Percentiles rank a stretch among this genome's conserved stretches.
These are phyloP conservation scores for Chaetomium strumarium DNA, from an alignment of 2,329 filamentous ascomycete genomes.

Conservation along the genomic window DNA sequence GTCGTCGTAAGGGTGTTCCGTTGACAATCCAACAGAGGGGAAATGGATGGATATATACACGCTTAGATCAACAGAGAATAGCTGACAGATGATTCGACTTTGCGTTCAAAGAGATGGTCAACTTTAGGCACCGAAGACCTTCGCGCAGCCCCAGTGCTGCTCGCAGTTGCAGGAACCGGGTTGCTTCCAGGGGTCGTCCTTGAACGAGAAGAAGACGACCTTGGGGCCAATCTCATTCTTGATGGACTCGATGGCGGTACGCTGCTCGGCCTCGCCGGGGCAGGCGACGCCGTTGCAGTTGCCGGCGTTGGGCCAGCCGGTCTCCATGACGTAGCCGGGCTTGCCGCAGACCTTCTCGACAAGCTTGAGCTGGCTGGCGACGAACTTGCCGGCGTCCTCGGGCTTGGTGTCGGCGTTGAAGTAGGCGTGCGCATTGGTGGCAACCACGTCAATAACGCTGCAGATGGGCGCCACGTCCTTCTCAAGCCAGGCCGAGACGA, in stretches of 20 bases:
- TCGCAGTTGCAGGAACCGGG: constrained; percentile 66
- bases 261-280: constrained; percentile 63
- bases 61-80: constrained; percentile 1
- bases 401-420: constrained; percentile 71
- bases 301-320: constrained; percentile 77
- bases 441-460: constrained; percentile 67
- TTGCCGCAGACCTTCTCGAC: constrained; percentile 67
- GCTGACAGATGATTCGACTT: constrained; percentile 6
- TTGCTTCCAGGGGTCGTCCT: constrained; percentile 77
- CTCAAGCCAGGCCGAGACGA: constrained; percentile 70
- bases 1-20: not conserved
- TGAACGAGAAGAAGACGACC: constrained; percentile 75
- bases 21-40: not conserved
- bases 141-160: constrained; percentile 68
- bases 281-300: constrained; percentile 65
- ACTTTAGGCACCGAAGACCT: constrained; percentile 39
- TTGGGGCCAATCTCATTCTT: constrained; percentile 57
- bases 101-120: constrained; percentile 3
- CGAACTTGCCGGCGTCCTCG: constrained; percentile 67
- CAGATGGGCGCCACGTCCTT: constrained; percentile 59
- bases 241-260: constrained; percentile 66
- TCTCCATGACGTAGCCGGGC: constrained; percentile 77
- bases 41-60: constrained; percentile 9
- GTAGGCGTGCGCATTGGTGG: constrained; percentile 88
- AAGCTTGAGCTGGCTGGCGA: constrained; percentile 63